phyloP scores from a whole-genome alignment of 805 yeast genomes.

The Jamesozyma piceae region DNA sequence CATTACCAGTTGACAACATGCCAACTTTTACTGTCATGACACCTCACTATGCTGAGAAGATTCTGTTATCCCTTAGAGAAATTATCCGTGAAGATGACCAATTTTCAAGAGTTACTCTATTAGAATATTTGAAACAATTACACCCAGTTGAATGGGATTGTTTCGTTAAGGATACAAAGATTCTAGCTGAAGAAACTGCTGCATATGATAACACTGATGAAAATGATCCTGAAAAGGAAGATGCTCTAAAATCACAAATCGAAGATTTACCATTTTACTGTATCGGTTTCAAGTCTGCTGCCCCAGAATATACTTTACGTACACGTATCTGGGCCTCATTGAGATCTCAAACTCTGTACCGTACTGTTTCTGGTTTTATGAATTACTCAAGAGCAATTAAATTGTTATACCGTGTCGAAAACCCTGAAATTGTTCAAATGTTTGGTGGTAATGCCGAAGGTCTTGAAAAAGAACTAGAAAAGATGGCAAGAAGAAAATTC shows the following conservation, averaged over 20 bases:
- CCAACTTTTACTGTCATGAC: conserved; percentile 96
- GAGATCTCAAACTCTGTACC: conserved; percentile 90
- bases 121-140: conserved; percentile 88
- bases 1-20: conserved; percentile 98
- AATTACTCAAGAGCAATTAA: conserved; percentile 95
- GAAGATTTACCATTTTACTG: conserved; percentile 92
- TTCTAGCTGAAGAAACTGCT: conserved; percentile 89
- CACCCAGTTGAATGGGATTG: conserved; percentile 98
- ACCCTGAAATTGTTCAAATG: conserved; percentile 92
- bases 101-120: conserved; percentile 84
- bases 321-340: conserved; percentile 98
- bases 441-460: conserved; percentile 98
- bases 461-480: conserved; percentile 85
- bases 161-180: conserved; percentile 91
- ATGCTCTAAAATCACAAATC: conserved; percentile 68
- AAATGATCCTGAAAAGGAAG: conserved; percentile 46
- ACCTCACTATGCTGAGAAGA: conserved; percentile 95
- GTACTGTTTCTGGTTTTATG: conserved; percentile 98
- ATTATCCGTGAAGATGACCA: conserved; percentile 96
- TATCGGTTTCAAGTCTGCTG: conserved; percentile 95
- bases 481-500: conserved; percentile 79
- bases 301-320: conserved; percentile 91
- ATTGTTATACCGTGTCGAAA: conserved; percentile 85
- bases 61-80: conserved; percentile 84
- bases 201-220: conserved; percentile 45